Evolutionary conservation across 2,329 filamentous ascomycete species (phyloP).

Genomic region (Cladophialophora chaetospira): DNA sequence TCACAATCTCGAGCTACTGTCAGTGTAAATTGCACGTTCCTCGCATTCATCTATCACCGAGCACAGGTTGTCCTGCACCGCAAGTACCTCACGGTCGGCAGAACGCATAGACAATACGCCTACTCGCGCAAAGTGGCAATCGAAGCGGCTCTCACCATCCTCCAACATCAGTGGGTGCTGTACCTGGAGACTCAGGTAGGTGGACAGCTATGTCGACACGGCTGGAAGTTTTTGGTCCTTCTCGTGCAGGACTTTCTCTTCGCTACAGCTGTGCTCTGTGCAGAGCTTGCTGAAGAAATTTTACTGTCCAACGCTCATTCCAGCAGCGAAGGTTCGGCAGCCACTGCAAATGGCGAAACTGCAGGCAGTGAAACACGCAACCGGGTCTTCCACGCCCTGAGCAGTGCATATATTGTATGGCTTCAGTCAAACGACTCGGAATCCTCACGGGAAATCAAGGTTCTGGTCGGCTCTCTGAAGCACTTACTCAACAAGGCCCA

Average conservation of each 20-base stretch:
- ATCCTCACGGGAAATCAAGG: conserved; percentile 15
- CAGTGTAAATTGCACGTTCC: conserved; percentile 36
- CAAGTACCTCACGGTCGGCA: conserved; percentile 40
- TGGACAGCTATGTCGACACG: conserved; percentile 44
- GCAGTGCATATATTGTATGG: conserved; percentile 22
- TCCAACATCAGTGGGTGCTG: conserved; percentile 48
- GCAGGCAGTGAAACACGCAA: background rate
- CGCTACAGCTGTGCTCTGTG: conserved; percentile 51
- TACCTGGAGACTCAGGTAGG: conserved; percentile 45
- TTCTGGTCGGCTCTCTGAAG: conserved; percentile 10
- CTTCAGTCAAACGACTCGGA: conserved; percentile 20
- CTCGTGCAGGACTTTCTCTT: conserved; percentile 52
- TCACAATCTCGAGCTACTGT: conserved; percentile 4
- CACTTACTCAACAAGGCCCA: conserved; percentile 16
- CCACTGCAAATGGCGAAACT: background rate
- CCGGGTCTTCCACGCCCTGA: conserved; percentile 15
- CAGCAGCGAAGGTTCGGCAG: background rate
- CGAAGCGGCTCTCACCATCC: conserved; percentile 48
- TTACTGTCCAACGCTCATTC: background rate
- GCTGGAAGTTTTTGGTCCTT: conserved; percentile 49
- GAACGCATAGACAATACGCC: conserved; percentile 40
- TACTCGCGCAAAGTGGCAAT: conserved; percentile 49
- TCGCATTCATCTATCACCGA: conserved; percentile 39
- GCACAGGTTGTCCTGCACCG: conserved; percentile 41
- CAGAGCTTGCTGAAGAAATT: conserved; percentile 43